Percentiles rank a stretch among this genome's conserved stretches.
Conservation (phyloP, 768 basidiomycete species). For the Termitomyces bulborhizus region DNA sequence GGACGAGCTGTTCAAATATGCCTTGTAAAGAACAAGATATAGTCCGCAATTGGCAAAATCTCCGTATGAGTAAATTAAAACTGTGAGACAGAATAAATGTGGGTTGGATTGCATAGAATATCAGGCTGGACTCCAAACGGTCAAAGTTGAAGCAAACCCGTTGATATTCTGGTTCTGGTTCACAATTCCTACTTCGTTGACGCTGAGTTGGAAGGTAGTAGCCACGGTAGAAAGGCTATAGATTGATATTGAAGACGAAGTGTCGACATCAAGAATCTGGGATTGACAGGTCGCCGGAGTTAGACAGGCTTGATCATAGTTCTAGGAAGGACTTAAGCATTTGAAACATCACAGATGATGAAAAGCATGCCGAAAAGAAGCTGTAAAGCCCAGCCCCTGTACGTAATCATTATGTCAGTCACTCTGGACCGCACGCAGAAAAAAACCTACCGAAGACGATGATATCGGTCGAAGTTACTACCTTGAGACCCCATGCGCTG, state of each 20-base stretch:
- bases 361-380: constrained; percentile 46
- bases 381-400: constrained; percentile 63
- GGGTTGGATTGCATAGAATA: neutral
- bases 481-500: constrained; percentile 53
- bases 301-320: constrained; percentile 48
- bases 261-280: constrained; percentile 50
- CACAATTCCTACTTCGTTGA: constrained; percentile 40
- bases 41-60: too few species aligned
- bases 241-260: constrained; percentile 41
- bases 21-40: too few species aligned
- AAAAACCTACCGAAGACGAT: constrained; percentile 50
- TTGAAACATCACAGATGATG: neutral
- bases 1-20: too few species aligned
- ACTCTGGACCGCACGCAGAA: neutral
- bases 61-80: too few species aligned
- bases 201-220: constrained; percentile 45
- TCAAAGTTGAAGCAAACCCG: constrained; percentile 52
- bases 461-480: constrained; percentile 49
- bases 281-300: constrained; percentile 43
- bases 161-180: constrained; percentile 44
- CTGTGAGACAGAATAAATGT: too few species aligned
- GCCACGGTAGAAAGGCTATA: constrained; percentile 61
- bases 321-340: constrained; percentile 23
- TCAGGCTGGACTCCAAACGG: constrained; percentile 33
- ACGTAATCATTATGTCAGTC: neutral